phyloP scores from a whole-genome alignment of 345 rosid species.

The Boechera retrofracta region DNA sequence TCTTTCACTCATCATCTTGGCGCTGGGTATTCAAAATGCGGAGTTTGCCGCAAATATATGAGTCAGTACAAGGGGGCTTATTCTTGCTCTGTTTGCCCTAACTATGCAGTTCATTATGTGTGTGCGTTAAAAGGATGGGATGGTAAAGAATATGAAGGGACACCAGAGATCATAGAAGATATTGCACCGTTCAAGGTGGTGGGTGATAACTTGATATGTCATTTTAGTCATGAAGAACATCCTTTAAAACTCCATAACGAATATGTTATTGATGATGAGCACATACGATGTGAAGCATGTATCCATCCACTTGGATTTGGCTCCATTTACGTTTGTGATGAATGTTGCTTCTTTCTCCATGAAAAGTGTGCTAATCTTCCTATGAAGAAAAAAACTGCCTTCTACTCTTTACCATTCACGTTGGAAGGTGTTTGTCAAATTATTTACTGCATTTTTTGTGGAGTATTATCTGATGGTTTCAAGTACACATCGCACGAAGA shows the following conservation, averaged over 20 bases:
- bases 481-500: not conserved
- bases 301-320: not conserved
- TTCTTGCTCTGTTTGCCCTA: conserved; percentile 9
- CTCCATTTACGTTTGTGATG: not conserved
- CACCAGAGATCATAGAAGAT: not conserved
- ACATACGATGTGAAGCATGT: not conserved
- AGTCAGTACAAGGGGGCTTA: not conserved
- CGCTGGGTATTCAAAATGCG: not conserved
- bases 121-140: not conserved
- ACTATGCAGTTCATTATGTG: not conserved
- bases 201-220: not conserved
- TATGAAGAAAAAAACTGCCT: not conserved
- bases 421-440: not conserved
- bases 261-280: not conserved
- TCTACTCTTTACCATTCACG: not conserved
- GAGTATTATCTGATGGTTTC: not conserved
- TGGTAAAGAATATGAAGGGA: not conserved
- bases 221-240: not conserved
- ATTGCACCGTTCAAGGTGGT: not conserved
- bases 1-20: not conserved
- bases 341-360: not conserved
- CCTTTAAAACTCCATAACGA: not conserved
- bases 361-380: conserved; percentile 13
- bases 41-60: not conserved
- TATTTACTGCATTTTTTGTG: not conserved